phyloP scores from a whole-genome alignment of 352 stramenopile species.

The Globisporangium viniferum region DNA sequence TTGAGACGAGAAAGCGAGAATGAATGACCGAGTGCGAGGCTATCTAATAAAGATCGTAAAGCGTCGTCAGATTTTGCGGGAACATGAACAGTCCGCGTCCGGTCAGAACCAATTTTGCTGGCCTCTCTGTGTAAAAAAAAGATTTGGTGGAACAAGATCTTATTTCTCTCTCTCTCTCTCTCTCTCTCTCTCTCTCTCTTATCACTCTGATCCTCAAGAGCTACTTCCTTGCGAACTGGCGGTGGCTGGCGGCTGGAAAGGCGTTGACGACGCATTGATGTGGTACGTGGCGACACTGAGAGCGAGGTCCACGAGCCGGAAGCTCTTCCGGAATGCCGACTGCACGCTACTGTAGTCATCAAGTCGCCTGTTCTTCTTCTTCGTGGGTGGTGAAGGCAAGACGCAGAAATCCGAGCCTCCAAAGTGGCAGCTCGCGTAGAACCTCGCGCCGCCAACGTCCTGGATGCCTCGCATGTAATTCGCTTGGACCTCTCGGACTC shows the following conservation, averaged over 20 bases:
- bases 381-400: too few species aligned
- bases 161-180: too few species aligned
- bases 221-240: neutral
- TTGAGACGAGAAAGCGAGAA: neutral
- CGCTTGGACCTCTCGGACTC: slow-evolving; percentile 3
- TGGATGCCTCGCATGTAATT: slow-evolving; percentile 12
- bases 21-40: neutral
- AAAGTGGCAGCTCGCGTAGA: slow-evolving; percentile 16
- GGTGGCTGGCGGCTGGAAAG: neutral
- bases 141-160: neutral
- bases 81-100: neutral
- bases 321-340: slow-evolving; percentile 4
- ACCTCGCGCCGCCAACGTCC: neutral
- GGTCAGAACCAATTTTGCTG: neutral
- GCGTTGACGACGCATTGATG: slow-evolving; percentile 3
- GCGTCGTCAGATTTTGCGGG: too few species aligned
- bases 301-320: slow-evolving; percentile 9
- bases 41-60: neutral
- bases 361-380: neutral
- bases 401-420: slow-evolving; percentile 7
- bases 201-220: neutral
- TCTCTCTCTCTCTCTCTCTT: neutral
- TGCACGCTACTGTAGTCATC: slow-evolving; percentile 15
- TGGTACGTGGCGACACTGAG: slow-evolving; percentile 12
- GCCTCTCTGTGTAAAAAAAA: neutral